A percentile compares a stretch with the other conserved stretches of the same genome.
Evolutionary conservation across 1,139 yeast genomes (phyloP).

Genomic region (Pichia cactophila): DNA sequence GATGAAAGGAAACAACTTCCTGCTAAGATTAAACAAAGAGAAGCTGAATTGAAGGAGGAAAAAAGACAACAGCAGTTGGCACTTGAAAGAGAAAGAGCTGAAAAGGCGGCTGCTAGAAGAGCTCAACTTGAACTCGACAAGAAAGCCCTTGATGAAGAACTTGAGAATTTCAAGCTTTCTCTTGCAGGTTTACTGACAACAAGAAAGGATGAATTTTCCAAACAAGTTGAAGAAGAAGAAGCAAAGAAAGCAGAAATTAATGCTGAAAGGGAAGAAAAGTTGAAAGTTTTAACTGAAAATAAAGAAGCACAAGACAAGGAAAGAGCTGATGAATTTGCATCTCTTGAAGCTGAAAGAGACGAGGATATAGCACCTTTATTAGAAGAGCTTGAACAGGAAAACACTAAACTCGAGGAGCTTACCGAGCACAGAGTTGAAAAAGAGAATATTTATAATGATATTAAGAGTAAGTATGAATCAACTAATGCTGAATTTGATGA

Average conservation of each 20-base stretch:
- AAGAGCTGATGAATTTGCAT: constrained; percentile 29
- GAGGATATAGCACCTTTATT: constrained; percentile 27
- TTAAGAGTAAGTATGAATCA: constrained; percentile 20
- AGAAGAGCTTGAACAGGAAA: constrained; percentile 25
- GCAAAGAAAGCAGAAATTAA: constrained; percentile 26
- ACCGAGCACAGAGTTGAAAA: constrained; percentile 24
- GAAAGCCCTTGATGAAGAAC: constrained; percentile 24
- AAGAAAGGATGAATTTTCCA: constrained; percentile 29
- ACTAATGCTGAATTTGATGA: constrained; percentile 21
- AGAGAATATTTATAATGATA: constrained; percentile 23
- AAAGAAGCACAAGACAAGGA: constrained; percentile 30
- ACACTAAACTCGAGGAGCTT: constrained; percentile 22
- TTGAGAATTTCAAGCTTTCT: constrained; percentile 26
- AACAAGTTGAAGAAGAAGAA: constrained; percentile 28
- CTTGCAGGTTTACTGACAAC: constrained; percentile 29
- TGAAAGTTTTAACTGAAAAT: constrained; percentile 25
- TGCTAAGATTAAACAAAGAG: constrained; percentile 32
- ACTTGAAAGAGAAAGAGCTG: constrained; percentile 36
- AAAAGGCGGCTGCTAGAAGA: constrained; percentile 34
- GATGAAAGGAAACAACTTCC: constrained; percentile 11
- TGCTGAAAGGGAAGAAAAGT: constrained; percentile 30
- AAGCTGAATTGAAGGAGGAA: constrained; percentile 43
- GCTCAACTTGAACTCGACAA: constrained; percentile 33
- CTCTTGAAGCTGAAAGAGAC: constrained; percentile 28
- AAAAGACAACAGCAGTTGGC: constrained; percentile 37